Conservation (phyloP, 2,329 filamentous ascomycete genomes). For the Sporothrix brasiliensis region DNA sequence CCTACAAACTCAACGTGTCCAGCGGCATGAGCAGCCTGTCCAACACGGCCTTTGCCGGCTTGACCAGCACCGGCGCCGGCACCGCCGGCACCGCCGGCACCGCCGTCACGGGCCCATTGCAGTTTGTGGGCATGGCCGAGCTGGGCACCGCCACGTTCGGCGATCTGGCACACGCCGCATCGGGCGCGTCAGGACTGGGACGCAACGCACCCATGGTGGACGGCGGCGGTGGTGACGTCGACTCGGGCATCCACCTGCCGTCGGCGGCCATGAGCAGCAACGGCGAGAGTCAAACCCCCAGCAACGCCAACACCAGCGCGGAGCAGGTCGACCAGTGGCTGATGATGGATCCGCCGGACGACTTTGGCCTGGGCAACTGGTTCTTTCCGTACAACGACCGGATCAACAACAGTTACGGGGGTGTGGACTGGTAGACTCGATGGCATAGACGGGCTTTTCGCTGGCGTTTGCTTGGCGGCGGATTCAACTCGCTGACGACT, state of each 20-base stretch:
- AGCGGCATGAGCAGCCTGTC: background rate
- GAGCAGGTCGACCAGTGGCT: slow-evolving; percentile 31
- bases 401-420: slow-evolving; percentile 26
- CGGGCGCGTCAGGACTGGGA: background rate
- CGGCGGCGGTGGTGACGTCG: slow-evolving; percentile 22
- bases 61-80: slow-evolving; percentile 7
- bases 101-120: background rate
- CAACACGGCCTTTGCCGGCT: background rate
- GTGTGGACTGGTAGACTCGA: background rate
- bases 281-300: slow-evolving; percentile 2
- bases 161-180: background rate
- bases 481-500: too few relatives aligned
- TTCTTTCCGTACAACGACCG: slow-evolving; percentile 35
- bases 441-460: too few relatives aligned
- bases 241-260: slow-evolving; percentile 30
- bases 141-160: background rate
- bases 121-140: slow-evolving; percentile 20
- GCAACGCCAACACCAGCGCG: background rate
- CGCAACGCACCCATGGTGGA: background rate
- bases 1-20: background rate
- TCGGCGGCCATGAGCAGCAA: slow-evolving; percentile 21
- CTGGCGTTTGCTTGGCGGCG: background rate
- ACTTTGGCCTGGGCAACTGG: slow-evolving; percentile 33
- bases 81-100: background rate
- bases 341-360: slow-evolving; percentile 29